These are phyloP conservation scores for Cryptosporidium felis DNA, from an alignment of 169 alveolate genomes.

Conservation along the genomic window DNA sequence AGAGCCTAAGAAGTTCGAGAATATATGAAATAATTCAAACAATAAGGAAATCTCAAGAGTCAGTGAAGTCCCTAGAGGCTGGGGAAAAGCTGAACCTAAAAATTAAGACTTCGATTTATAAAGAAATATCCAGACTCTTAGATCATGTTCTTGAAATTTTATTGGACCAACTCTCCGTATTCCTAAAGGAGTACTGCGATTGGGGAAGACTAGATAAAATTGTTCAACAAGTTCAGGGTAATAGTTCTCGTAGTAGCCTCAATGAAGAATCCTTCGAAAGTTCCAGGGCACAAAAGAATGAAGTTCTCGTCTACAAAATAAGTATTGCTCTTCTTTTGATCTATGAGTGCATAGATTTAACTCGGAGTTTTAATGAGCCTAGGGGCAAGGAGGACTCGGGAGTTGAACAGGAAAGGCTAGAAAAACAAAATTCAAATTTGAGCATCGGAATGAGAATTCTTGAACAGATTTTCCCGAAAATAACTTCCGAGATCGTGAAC, in stretches of 20 bases:
- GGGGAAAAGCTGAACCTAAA: background rate
- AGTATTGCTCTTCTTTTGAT: background rate
- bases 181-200: slow-evolving; percentile 19
- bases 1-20: slow-evolving; percentile 9
- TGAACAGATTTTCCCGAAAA: background rate
- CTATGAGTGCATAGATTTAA: slow-evolving; percentile 8
- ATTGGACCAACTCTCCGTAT: background rate
- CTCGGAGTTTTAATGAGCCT: background rate
- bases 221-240: background rate
- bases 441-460: background rate
- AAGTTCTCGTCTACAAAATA: background rate
- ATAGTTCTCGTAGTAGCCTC: background rate
- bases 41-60: background rate
- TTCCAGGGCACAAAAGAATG: background rate
- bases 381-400: background rate
- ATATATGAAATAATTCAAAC: background rate
- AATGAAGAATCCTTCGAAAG: background rate
- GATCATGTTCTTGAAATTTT: slow-evolving; percentile 5
- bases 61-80: background rate
- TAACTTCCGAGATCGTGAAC: background rate
- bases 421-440: background rate
- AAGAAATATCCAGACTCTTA: background rate
- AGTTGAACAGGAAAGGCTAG: background rate
- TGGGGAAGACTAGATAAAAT: slow-evolving; percentile 65
- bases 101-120: background rate